Conservation (phyloP, 179 eudicot genomes). For the Beta macrorhiza region DNA sequence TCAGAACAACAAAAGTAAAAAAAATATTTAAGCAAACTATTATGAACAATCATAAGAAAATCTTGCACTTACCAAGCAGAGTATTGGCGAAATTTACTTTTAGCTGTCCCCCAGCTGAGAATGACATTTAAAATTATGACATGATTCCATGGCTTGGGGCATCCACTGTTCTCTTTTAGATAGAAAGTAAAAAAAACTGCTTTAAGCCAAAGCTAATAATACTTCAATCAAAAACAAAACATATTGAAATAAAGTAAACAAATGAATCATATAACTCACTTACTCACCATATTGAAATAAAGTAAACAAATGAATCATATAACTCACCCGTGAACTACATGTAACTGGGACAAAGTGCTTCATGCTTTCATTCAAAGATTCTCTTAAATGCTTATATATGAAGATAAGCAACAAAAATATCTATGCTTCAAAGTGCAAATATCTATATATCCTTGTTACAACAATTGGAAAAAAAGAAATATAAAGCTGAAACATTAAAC, state of each 20-base stretch:
- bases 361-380: slow-evolving; percentile 6
- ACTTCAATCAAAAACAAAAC: not conserved
- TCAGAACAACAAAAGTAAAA: not conserved
- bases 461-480: not conserved
- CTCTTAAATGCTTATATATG: not conserved
- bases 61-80: slow-evolving; percentile 21
- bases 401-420: slow-evolving; percentile 1
- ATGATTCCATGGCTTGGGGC: slow-evolving; percentile 20
- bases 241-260: not conserved
- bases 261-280: no score
- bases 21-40: not conserved
- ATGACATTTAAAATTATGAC: slow-evolving; percentile 17
- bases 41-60: not conserved
- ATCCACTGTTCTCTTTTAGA: slow-evolving; percentile 16
- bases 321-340: not conserved
- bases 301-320: slow-evolving; percentile 9
- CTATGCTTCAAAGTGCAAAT: not conserved
- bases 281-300: no score
- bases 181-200: slow-evolving; percentile 3
- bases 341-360: not conserved
- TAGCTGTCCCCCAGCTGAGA: slow-evolving; percentile 5
- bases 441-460: not conserved
- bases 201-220: slow-evolving; percentile 22
- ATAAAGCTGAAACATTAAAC: slow-evolving; percentile 1
- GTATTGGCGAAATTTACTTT: slow-evolving; percentile 22